Conservation (phyloP, 2,329 filamentous ascomycete species). For the Arthrobotrys conoides region DNA sequence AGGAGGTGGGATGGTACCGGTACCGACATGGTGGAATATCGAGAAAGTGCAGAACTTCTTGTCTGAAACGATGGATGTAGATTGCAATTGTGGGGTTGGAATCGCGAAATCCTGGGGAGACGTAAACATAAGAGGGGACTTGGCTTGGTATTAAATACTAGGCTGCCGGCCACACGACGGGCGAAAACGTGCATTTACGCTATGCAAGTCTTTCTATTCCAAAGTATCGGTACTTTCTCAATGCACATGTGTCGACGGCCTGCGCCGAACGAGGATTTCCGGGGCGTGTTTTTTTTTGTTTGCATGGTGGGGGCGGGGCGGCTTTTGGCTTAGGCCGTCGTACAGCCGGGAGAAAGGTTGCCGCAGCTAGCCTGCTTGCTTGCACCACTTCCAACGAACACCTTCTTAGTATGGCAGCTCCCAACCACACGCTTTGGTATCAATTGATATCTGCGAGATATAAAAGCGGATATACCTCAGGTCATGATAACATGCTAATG, state of each 20-base stretch:
- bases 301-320: constrained; percentile 34
- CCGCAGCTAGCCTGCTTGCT: constrained; percentile 33
- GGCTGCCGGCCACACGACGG: constrained; percentile 32
- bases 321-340: not conserved
- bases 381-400: constrained; percentile 1
- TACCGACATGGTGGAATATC: constrained; percentile 34
- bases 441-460: constrained; percentile 15
- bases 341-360: not conserved
- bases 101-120: constrained; percentile 18
- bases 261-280: constrained; percentile 35
- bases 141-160: constrained; percentile 50
- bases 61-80: not conserved
- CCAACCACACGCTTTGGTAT: constrained; percentile 34
- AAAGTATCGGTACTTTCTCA: not conserved
- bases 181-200: constrained; percentile 49
- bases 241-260: constrained; percentile 21
- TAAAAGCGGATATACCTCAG: constrained; percentile 14
- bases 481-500: not conserved
- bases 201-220: not conserved
- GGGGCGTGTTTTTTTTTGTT: not conserved
- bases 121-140: constrained; percentile 17
- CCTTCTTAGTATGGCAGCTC: constrained; percentile 56
- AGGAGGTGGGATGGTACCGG: constrained; percentile 70
- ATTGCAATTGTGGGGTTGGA: not conserved
- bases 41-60: not conserved